phyloP scores from a whole-genome alignment of 371 early-diverging fungal species.

The Syncephalastrum sp. region DNA sequence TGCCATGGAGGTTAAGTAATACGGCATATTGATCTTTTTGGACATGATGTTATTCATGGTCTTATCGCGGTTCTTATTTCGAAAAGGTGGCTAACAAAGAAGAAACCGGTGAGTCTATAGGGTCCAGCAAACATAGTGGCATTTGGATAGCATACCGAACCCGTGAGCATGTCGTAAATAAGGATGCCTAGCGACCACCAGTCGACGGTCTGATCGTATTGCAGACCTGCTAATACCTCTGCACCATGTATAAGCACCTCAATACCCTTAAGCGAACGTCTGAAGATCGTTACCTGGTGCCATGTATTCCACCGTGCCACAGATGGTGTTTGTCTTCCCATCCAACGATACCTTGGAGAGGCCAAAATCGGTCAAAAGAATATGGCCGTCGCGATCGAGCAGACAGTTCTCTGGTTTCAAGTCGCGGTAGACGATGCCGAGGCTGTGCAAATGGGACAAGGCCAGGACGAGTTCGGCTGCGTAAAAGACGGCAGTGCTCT shows the following conservation, averaged over 20 bases:
- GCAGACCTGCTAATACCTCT: slow-evolving; percentile 79
- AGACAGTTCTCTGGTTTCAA: slow-evolving; percentile 91
- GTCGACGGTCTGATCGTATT: slow-evolving; percentile 87
- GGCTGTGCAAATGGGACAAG: slow-evolving; percentile 82
- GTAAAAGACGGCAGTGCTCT: slow-evolving; percentile 79
- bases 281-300: slow-evolving; percentile 30
- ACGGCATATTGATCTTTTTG: slow-evolving; percentile 73
- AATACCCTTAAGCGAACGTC: too few relatives aligned
- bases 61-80: slow-evolving; percentile 73
- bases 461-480: slow-evolving; percentile 84
- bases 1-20: slow-evolving; percentile 67
- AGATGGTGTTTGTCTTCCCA: slow-evolving; percentile 81
- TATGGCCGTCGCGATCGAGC: slow-evolving; percentile 76
- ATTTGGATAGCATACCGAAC: slow-evolving; percentile 44
- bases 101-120: neutral
- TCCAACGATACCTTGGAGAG: slow-evolving; percentile 78
- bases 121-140: neutral
- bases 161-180: slow-evolving; percentile 87
- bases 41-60: slow-evolving; percentile 76
- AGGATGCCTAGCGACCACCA: slow-evolving; percentile 95
- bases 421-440: slow-evolving; percentile 87
- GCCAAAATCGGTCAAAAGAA: slow-evolving; percentile 90
- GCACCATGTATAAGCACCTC: slow-evolving; percentile 4
- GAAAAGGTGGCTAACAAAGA: slow-evolving; percentile 66
- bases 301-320: slow-evolving; percentile 91